phyloP scores from a whole-genome alignment of 352 stramenopile genomes.

The Globisporangium nunn region DNA sequence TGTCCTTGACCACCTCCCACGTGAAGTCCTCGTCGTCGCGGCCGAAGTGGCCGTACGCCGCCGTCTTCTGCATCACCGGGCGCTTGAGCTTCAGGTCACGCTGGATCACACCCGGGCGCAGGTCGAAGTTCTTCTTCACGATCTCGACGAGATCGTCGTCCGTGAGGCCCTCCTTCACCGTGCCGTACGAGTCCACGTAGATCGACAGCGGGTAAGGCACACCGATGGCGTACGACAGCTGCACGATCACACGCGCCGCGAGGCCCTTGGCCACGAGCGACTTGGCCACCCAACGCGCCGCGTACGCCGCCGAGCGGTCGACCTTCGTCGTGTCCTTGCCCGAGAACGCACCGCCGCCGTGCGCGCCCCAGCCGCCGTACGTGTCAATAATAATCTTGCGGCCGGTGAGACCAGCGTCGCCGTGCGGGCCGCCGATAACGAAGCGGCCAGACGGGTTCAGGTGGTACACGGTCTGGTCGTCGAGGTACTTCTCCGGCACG shows the following conservation, averaged over 20 bases:
- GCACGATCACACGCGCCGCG: conserved; percentile 92
- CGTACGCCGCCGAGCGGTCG: conserved; percentile 97
- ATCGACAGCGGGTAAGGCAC: conserved; percentile 96
- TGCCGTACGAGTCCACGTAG: conserved; percentile 98
- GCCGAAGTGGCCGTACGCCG: conserved; percentile 99
- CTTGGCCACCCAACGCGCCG: conserved; percentile 98
- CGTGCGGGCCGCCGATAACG: conserved; percentile 98
- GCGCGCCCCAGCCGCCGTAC: conserved; percentile 98
- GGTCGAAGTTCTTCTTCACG: conserved; percentile 99
- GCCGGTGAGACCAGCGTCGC: conserved; percentile 97
- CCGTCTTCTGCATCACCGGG: conserved; percentile 98
- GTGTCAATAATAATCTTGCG: conserved; percentile 99
- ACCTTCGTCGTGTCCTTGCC: conserved; percentile 99
- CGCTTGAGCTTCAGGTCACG: conserved; percentile 96
- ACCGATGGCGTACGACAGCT: conserved; percentile 98
- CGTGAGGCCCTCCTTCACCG: conserved; percentile 91
- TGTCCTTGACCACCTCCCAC: conserved; percentile 97
- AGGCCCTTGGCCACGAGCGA: conserved; percentile 94
- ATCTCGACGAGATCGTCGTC: conserved; percentile 96
- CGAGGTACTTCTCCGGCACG: conserved; percentile 97
- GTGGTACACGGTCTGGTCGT: conserved; percentile 99
- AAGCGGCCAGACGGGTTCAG: conserved; percentile 98
- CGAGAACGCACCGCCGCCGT: conserved; percentile 98
- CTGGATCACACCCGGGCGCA: conserved; percentile 97
- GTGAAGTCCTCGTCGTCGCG: conserved; percentile 98